Evolutionary conservation across 148 eudicot genomes (phyloP).

Genomic region (Heliosperma pusillum): DNA sequence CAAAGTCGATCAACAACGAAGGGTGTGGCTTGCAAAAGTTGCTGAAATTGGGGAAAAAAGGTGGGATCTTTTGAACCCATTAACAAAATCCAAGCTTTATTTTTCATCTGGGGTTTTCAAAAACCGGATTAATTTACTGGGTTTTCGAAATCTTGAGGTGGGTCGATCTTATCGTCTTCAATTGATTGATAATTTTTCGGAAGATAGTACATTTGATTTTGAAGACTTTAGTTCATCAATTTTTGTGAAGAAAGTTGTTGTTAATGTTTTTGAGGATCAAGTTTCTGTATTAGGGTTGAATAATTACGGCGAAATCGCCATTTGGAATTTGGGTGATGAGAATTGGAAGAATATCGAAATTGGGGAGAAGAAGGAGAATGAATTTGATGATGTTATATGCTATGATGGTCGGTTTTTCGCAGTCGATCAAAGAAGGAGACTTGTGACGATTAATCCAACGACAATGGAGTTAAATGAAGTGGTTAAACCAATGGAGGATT

Average conservation of each 20-base stretch:
- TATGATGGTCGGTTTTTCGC: conserved; percentile 22
- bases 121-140: conserved; percentile 17
- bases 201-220: conserved; percentile 13
- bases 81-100: conserved; percentile 19
- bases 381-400: conserved; percentile 24
- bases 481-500: not conserved
- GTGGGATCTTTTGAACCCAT: conserved; percentile 25
- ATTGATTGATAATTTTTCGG: not conserved
- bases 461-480: conserved; percentile 14
- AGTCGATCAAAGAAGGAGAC: conserved; percentile 16
- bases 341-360: conserved; percentile 20
- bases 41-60: conserved; percentile 16
- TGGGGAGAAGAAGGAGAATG: not conserved
- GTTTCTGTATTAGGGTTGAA: conserved; percentile 18
- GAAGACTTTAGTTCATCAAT: conserved; percentile 14
- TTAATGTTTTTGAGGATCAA: not conserved
- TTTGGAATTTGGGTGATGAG: conserved; percentile 22
- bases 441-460: conserved; percentile 9
- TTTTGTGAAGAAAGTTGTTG: conserved; percentile 16
- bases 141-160: conserved; percentile 19
- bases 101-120: conserved; percentile 3
- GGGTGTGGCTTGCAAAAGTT: conserved; percentile 21
- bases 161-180: conserved; percentile 25
- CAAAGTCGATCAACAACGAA: not conserved
- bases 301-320: conserved; percentile 6